A percentile compares a stretch with the other conserved stretches of the same genome.
phyloP scores from a whole-genome alignment of 2,329 filamentous ascomycete species.

The Trichoderma pleuroti region DNA sequence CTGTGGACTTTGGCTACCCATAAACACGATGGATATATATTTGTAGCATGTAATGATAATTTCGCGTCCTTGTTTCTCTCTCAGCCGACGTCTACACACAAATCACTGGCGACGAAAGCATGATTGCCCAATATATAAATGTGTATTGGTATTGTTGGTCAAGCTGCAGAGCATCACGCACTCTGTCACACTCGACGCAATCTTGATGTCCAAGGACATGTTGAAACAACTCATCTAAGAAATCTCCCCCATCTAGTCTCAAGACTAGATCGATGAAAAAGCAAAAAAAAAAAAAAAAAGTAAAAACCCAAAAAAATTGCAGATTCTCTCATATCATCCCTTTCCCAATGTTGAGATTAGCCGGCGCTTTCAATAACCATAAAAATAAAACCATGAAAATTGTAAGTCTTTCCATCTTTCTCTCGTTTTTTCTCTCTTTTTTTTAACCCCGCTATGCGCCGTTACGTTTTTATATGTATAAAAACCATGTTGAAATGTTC shows the following conservation, averaged over 20 bases:
- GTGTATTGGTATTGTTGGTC: neutral
- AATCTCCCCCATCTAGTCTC: neutral
- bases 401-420: neutral
- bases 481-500: conserved; percentile 26
- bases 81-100: neutral
- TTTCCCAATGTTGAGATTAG: conserved; percentile 27
- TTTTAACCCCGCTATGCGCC: conserved; percentile 6
- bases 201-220: neutral
- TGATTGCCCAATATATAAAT: neutral
- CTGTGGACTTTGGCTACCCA: neutral
- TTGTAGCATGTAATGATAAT: neutral
- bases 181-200: neutral
- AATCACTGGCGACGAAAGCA: neutral
- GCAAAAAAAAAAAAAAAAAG: neutral
- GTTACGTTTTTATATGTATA: conserved; percentile 4
- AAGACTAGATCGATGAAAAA: neutral
- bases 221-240: neutral
- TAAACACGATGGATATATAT: neutral
- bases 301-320: neutral
- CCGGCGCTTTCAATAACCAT: conserved; percentile 17
- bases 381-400: neutral
- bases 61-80: neutral
- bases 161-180: neutral
- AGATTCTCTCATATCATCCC: conserved; percentile 2
- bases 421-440: neutral